Evolutionary conservation across 805 yeast genomes (phyloP).

Genomic region (Pichia thaimueangensis): DNA sequence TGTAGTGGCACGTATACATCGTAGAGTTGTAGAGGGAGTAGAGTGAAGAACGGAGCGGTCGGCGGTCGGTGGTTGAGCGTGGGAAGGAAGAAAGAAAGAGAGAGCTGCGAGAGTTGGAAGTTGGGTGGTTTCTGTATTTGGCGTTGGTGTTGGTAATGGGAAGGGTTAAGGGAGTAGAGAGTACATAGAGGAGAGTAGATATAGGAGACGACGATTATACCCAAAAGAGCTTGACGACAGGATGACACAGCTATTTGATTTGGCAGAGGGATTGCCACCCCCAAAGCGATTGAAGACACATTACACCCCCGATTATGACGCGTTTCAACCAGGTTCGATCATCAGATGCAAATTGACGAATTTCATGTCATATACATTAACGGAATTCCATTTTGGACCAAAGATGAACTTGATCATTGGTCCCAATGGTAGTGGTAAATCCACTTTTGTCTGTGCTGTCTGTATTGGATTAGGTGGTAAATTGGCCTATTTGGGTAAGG

Average conservation of each 20-base stretch:
- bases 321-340: slow-evolving; percentile 41
- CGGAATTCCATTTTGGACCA: slow-evolving; percentile 76
- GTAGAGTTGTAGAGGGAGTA: no score
- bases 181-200: no score
- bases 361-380: slow-evolving; percentile 62
- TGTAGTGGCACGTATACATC: no score
- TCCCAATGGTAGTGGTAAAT: slow-evolving; percentile 94
- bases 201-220: neutral
- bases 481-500: slow-evolving; percentile 64
- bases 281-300: slow-evolving; percentile 19
- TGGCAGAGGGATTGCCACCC: slow-evolving; percentile 6
- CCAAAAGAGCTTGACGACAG: no score
- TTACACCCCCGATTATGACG: slow-evolving; percentile 17
- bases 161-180: no score
- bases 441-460: slow-evolving; percentile 87
- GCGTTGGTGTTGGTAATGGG: no score
- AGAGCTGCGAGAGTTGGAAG: no score
- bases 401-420: slow-evolving; percentile 87
- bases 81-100: no score
- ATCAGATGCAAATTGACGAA: slow-evolving; percentile 47
- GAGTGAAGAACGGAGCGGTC: no score
- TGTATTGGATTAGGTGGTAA: slow-evolving; percentile 85
- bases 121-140: no score
- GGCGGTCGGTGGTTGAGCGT: no score
- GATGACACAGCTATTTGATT: neutral